phyloP scores from a whole-genome alignment of 2,329 filamentous ascomycete species.

The Arachnomyces sp. region DNA sequence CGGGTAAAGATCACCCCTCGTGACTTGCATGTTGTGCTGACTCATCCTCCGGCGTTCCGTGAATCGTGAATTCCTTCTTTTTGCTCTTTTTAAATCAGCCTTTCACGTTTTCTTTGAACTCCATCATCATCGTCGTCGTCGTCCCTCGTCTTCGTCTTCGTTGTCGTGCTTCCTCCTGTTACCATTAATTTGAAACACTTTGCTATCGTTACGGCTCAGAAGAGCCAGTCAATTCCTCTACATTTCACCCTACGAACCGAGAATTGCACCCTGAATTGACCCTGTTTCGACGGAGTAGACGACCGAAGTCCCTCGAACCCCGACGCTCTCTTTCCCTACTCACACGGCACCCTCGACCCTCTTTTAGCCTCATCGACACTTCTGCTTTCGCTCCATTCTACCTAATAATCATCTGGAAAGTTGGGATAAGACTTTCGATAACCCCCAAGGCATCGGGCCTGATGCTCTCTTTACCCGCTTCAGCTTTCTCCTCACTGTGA shows the following conservation, averaged over 20 bases:
- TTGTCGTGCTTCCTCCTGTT: too few relatives aligned
- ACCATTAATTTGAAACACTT: too few relatives aligned
- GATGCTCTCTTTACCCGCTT: background rate
- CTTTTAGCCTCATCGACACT: constrained; percentile 6
- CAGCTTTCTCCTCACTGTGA: background rate
- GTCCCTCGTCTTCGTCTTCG: too few relatives aligned
- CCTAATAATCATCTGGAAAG: background rate
- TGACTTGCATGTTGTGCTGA: constrained; percentile 2
- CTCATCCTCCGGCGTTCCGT: too few relatives aligned
- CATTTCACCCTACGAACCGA: too few relatives aligned
- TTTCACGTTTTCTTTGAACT: too few relatives aligned
- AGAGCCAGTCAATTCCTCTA: too few relatives aligned
- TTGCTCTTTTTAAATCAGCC: background rate
- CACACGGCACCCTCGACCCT: too few relatives aligned
- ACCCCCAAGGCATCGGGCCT: background rate
- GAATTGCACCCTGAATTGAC: constrained; percentile 1
- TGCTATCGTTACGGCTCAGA: too few relatives aligned
- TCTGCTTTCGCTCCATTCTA: constrained; percentile 8
- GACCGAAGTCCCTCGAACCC: too few relatives aligned
- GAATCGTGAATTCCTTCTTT: constrained; percentile 10
- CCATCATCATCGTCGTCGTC: too few relatives aligned
- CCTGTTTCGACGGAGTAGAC: constrained; percentile 2
- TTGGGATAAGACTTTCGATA: background rate
- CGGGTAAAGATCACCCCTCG: constrained; percentile 1
- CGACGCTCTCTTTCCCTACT: too few relatives aligned